phyloP scores from a whole-genome alignment of 495 filamentous ascomycete genomes.

The Penicillium chermesinum region DNA sequence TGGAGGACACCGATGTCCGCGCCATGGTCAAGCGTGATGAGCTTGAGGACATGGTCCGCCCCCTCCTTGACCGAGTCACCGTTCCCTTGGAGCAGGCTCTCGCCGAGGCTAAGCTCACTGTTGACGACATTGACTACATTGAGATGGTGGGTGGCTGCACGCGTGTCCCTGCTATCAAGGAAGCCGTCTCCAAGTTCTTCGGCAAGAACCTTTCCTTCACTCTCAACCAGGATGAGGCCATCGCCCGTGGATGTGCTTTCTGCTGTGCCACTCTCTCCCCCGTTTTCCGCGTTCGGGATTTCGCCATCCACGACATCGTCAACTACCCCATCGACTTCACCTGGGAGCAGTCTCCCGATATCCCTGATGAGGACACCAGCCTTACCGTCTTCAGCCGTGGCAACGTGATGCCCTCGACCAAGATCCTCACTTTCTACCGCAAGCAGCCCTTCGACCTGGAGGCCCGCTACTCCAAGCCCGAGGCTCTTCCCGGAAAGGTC shows the following conservation, averaged over 20 bases:
- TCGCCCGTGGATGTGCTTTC: conserved; percentile 94
- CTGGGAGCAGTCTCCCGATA: conserved; percentile 98
- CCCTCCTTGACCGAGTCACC: conserved; percentile 70
- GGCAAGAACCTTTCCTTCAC: conserved; percentile 91
- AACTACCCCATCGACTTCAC: conserved; percentile 98
- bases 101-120: conserved; percentile 79
- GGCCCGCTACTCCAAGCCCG: conserved; percentile 85
- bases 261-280: conserved; percentile 97
- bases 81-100: conserved; percentile 83
- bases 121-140: conserved; percentile 88
- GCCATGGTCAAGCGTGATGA: conserved; percentile 90
- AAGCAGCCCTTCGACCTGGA: conserved; percentile 97
- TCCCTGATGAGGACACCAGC: conserved; percentile 97
- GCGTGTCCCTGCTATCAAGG: conserved; percentile 90
- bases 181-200: conserved; percentile 84
- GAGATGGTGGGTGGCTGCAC: conserved; percentile 95
- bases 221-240: conserved; percentile 96
- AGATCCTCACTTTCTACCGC: conserved; percentile 99
- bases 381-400: conserved; percentile 96
- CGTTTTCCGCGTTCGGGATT: conserved; percentile 97
- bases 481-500: conserved; percentile 82
- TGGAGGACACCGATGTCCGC: conserved; percentile 94
- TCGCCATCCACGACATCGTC: conserved; percentile 94
- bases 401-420: conserved; percentile 96
- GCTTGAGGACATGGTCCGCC: conserved; percentile 83